Evolutionary conservation across 202 grass and related monocot genomes (phyloP), one percentile per base, ranked within the genome.

Genomic region (Zoysia matrella): DNA sequence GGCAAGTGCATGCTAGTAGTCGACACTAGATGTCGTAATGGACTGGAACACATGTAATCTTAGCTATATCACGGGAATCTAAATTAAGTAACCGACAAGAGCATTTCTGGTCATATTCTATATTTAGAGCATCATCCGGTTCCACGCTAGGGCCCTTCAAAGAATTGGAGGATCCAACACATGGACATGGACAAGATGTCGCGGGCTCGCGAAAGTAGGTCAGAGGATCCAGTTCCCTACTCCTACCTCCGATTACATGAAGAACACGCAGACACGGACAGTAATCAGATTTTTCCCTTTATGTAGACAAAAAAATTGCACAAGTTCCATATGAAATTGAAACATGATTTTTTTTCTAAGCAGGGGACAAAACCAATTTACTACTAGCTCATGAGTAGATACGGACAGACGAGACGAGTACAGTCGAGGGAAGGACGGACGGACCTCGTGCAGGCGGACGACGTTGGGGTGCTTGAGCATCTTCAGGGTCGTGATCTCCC

Each of bases 401-500:
- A 36, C 30, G 30, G 30, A 36, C 30, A 36, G 30, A 36, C 30
- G 30, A 36, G 30, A 36, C 30, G 30, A 36, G 30, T 36, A 36
- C 30, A 36, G 30, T 36, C 30, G 30, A 36, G 30, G 0, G 36
- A 1, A 0, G 5, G 8, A 2, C 0, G 14, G 52, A 49, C 11
- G 44, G 67, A 97, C 95, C 95, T 97, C 95, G 65, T 98, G 90
- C 18, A 98, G 77, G 30, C 30, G 30, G 30, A 36, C 30, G 30
- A 36, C 30, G 30, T 36, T 36, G 30, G 30, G 30, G 30, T 98
- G 95, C 0, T 63, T 73, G 80, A 98, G 90, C 30, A 94, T 22
- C 57, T 88, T 91, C 73, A 98, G 71, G 54, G 92, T 86, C 16
- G 46, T 76, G 56, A 98, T 94, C 91, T 98, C 95, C 49, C 95